These are phyloP conservation scores for Ambrosia artemisiifolia DNA, from an alignment of 129 eudicot species.

Conservation along the genomic window DNA sequence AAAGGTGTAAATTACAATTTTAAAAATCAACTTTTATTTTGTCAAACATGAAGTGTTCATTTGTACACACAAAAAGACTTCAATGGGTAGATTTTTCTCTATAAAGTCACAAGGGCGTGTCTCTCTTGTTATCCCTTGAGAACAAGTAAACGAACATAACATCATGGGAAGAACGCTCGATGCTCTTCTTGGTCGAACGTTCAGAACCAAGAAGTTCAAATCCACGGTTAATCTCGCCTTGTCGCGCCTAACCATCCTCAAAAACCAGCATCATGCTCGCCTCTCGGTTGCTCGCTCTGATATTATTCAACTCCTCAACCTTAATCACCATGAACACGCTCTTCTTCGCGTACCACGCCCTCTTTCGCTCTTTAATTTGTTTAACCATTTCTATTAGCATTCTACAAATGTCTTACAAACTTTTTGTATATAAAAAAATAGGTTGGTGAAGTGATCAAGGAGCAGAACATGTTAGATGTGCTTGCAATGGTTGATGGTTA, in stretches of 20 bases:
- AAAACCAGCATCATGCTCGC: conserved; percentile 64
- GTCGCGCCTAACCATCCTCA: conserved; percentile 59
- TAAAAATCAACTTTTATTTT: too few species aligned
- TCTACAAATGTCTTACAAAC: background rate
- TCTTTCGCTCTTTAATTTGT: background rate
- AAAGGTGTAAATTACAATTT: too few species aligned
- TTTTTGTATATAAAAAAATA: background rate
- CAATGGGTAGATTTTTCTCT: background rate
- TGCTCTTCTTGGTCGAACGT: conserved; percentile 61
- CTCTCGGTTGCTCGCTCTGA: conserved; percentile 50
- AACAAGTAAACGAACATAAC: background rate
- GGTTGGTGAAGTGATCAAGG: conserved; percentile 88
- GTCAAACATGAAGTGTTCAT: background rate
- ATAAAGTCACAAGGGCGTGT: conserved; percentile 13
- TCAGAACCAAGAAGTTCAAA: conserved; percentile 51
- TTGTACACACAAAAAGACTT: background rate
- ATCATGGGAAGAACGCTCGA: conserved; percentile 70
- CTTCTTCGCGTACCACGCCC: conserved; percentile 56
- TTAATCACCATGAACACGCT: conserved; percentile 66
- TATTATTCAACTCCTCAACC: conserved; percentile 58
- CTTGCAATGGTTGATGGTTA: conserved; percentile 65
- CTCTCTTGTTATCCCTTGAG: conserved; percentile 14
- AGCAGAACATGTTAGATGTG: conserved; percentile 86
- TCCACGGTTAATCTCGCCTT: conserved; percentile 48
- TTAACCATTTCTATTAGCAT: background rate